Conservation (phyloP, 768 basidiomycete species). For the Boletellus ananas region DNA sequence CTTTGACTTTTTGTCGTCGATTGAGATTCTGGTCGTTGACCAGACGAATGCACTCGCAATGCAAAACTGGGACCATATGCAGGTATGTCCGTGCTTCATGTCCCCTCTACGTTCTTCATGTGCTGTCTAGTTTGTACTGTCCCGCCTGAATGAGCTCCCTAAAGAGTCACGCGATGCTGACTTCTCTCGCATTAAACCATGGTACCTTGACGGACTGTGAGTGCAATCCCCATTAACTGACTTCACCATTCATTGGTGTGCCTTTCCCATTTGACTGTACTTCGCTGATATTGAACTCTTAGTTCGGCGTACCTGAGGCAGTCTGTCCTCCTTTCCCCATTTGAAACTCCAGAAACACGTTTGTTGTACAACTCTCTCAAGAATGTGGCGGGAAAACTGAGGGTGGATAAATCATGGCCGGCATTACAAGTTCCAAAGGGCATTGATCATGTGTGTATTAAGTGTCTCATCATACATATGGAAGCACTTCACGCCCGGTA, state of each 20-base stretch:
- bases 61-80: constrained; percentile 99
- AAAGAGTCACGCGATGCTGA: constrained; percentile 92
- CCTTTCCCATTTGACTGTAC: constrained; percentile 47
- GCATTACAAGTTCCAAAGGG: constrained; percentile 81
- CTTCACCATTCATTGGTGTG: constrained; percentile 81
- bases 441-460: constrained; percentile 63
- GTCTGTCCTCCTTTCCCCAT: constrained; percentile 80
- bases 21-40: constrained; percentile 88
- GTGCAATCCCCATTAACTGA: constrained; percentile 28
- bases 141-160: constrained; percentile 82
- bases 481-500: neutral
- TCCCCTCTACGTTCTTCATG: neutral
- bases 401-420: constrained; percentile 62
- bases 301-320: constrained; percentile 88
- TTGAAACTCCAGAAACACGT: constrained; percentile 87
- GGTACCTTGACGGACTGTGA: constrained; percentile 95
- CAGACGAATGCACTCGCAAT: constrained; percentile 90
- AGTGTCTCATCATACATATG: neutral
- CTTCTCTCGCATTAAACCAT: constrained; percentile 95
- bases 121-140: constrained; percentile 68
- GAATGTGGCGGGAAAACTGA: constrained; percentile 83
- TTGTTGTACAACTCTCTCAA: constrained; percentile 74
- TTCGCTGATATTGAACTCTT: neutral
- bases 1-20: constrained; percentile 88
- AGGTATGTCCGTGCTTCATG: constrained; percentile 46